Evolutionary conservation across 164 flowering plant genomes (phyloP), one percentile per base, ranked within the genome.

Genomic region (Echeveria elegans): DNA sequence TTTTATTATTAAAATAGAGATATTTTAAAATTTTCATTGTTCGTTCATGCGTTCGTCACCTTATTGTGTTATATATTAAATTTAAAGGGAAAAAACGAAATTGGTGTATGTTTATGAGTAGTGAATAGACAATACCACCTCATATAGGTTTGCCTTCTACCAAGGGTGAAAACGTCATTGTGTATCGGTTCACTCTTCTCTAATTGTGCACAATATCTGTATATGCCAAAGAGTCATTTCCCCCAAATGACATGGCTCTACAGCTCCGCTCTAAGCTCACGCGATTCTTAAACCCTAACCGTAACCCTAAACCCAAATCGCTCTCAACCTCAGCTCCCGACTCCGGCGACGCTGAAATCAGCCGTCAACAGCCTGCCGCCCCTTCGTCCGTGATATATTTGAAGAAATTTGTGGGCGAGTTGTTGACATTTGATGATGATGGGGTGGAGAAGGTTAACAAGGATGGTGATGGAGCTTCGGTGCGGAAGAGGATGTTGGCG

Each of bases 401-500:
- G 61, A 56, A 16, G 31, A 15, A 26, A 26, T 28, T 11, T 11
- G 32, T 56, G 16, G 61, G 28, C 7, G 28, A 28, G 28, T 56
- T 26, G 32, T 2, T 56, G 32, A 56, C 16, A 0, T 56, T 28
- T 56, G 56, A 50, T 50, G 56, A 50, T n/a, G 23, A 50, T 4
- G 24, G 9, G 23, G 26, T 1, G 10, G 32, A 14, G 5, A 29
- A 56, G 61, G 34, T 26, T 32, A 56, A 56, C 18, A 23, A 1
- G 32, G 5, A 26, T 28, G 31, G 2, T 52, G 58, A 56, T 56
- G 61, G 3, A 29, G 15, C 14, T 29, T 26, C 61, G 32, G 32
- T 56, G 6, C n/a, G 61, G 61, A 56, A 56, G 32, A 56, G 16
- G 32, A 56, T 56, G 61, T 56, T 56, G 34, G 32, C 32, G 32